Percentiles rank a stretch among this genome's conserved stretches.
Evolutionary conservation across 192 early-diverging fungal genomes (phyloP).

Genomic region (Powellomyces hirtus): DNA sequence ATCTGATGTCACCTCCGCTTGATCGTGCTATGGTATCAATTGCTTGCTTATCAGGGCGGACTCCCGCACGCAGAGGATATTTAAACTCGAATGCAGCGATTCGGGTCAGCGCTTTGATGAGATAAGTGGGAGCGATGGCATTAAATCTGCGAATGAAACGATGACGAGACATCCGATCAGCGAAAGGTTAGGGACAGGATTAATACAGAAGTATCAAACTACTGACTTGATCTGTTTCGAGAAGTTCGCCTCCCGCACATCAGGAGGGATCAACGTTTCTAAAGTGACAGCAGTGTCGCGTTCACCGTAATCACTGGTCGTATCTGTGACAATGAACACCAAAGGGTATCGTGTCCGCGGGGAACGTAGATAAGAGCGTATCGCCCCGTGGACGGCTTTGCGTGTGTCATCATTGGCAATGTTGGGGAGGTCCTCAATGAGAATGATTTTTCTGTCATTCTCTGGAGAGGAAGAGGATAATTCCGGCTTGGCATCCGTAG

Average conservation of each 20-base stretch:
- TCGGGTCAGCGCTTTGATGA: constrained; percentile 33
- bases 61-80: background rate
- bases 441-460: constrained; percentile 31
- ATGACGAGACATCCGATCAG: background rate
- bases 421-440: constrained; percentile 49
- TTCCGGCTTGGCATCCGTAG: background rate
- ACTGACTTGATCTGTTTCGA: constrained; percentile 36
- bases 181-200: no score
- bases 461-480: background rate
- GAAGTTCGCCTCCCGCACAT: constrained; percentile 15
- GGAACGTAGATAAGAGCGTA: constrained; percentile 26
- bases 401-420: constrained; percentile 21
- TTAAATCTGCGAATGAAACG: constrained; percentile 34
- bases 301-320: background rate
- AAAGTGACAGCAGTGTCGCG: background rate
- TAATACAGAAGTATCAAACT: no score
- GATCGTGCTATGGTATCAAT: constrained; percentile 32
- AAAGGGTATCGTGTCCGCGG: constrained; percentile 27
- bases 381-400: constrained; percentile 26
- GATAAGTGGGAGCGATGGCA: constrained; percentile 33
- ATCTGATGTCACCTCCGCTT: constrained; percentile 44
- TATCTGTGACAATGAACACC: constrained; percentile 41
- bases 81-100: constrained; percentile 30
- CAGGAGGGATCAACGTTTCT: constrained; percentile 30
- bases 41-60: constrained; percentile 8